These are phyloP conservation scores for Kodamaea fukazawae DNA, from an alignment of 805 yeast species.

Conservation along the genomic window DNA sequence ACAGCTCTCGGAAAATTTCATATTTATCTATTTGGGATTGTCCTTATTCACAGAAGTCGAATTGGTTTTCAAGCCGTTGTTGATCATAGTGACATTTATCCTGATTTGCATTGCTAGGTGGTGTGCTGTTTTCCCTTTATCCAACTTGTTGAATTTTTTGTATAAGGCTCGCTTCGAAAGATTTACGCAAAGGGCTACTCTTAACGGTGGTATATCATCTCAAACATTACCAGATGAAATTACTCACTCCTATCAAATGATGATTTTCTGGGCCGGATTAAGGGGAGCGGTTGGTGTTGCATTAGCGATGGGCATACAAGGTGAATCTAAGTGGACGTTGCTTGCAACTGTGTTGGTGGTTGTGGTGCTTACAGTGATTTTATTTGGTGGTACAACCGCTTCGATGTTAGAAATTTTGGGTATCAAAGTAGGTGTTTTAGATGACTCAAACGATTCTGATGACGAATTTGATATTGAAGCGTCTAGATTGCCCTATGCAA, in stretches of 20 bases:
- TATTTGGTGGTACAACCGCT: slow-evolving; percentile 98
- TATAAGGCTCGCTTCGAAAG: slow-evolving; percentile 55
- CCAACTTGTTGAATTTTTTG: slow-evolving; percentile 78
- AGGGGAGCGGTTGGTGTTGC: slow-evolving; percentile 99
- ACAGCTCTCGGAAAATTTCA: slow-evolving; percentile 92
- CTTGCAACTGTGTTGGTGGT: slow-evolving; percentile 95
- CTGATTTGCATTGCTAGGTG: slow-evolving; percentile 94
- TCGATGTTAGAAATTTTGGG: slow-evolving; percentile 95
- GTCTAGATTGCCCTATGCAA: slow-evolving; percentile 37
- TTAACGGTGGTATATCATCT: slow-evolving; percentile 40
- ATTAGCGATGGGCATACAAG: slow-evolving; percentile 94
- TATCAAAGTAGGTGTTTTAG: slow-evolving; percentile 86
- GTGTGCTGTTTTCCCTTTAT: slow-evolving; percentile 95
- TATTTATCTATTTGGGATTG: slow-evolving; percentile 90
- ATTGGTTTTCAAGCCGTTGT: slow-evolving; percentile 87
- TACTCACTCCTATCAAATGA: slow-evolving; percentile 93
- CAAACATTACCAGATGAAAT: slow-evolving; percentile 74
- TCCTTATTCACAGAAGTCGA: slow-evolving; percentile 96
- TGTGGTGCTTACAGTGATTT: slow-evolving; percentile 91
- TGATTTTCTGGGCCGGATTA: slow-evolving; percentile 99
- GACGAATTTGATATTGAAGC: slow-evolving; percentile 95
- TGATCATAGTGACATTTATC: slow-evolving; percentile 84
- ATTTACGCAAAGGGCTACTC: slow-evolving; percentile 25
- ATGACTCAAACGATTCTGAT: slow-evolving; percentile 70
- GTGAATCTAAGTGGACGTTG: slow-evolving; percentile 83